Percentiles rank a stretch among this genome's conserved stretches.
Evolutionary conservation across 805 yeast species (phyloP).

Genomic region (Helenozyma rhizophorensis): DNA sequence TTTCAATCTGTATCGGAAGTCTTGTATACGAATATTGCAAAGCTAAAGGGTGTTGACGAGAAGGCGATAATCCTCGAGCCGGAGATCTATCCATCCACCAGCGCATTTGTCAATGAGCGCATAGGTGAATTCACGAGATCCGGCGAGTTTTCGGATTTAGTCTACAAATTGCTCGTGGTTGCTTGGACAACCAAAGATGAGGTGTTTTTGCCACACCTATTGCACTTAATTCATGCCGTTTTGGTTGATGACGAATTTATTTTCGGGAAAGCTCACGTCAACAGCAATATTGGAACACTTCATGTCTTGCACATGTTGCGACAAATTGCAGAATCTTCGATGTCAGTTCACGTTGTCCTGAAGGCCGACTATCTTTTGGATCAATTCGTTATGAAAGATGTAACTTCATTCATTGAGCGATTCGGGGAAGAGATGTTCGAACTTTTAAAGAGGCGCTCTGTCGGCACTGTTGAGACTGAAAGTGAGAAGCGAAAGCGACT

Average conservation of each 20-base stretch:
- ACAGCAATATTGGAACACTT: constrained; percentile 45
- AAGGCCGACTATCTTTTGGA: constrained; percentile 60
- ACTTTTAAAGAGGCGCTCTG: constrained; percentile 44
- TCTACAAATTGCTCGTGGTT: constrained; percentile 53
- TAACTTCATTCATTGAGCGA: constrained; percentile 45
- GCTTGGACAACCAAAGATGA: constrained; percentile 50
- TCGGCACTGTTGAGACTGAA: constrained; percentile 44
- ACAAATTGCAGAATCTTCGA: constrained; percentile 44
- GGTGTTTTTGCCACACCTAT: constrained; percentile 51
- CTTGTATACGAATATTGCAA: constrained; percentile 42
- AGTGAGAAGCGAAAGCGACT: constrained; percentile 49
- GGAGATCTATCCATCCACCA: constrained; percentile 24
- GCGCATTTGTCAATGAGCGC: constrained; percentile 29
- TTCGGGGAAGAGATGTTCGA: constrained; percentile 55
- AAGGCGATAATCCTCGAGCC: constrained; percentile 51
- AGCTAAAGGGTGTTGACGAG: constrained; percentile 28
- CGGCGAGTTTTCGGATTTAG: constrained; percentile 48
- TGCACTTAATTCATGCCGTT: constrained; percentile 68
- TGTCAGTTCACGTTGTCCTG: constrained; percentile 43
- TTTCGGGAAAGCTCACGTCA: constrained; percentile 36
- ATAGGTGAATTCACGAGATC: constrained; percentile 52
- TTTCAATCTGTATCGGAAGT: constrained; percentile 49
- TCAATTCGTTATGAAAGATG: constrained; percentile 45
- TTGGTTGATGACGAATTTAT: constrained; percentile 45
- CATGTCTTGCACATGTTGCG: constrained; percentile 57